Evolutionary conservation across 2,329 filamentous ascomycete genomes (phyloP).

Genomic region (Phaeoacremonium minimum): DNA sequence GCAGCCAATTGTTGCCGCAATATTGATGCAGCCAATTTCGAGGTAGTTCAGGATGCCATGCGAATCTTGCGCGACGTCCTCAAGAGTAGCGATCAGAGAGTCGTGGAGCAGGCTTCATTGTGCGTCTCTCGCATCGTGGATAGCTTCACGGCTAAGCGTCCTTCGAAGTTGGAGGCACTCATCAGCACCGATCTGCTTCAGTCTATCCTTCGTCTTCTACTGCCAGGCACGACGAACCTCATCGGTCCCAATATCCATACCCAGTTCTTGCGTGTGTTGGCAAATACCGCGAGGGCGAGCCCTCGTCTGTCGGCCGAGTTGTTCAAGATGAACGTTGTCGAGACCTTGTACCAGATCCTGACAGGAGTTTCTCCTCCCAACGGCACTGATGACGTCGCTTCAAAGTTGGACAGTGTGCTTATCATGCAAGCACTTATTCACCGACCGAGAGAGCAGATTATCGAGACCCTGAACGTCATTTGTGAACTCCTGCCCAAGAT

Average conservation of each 20-base stretch:
- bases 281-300: conserved; percentile 86
- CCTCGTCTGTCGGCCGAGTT: conserved; percentile 83
- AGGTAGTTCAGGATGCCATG: conserved; percentile 92
- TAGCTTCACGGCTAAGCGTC: conserved; percentile 89
- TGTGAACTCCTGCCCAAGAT: conserved; percentile 86
- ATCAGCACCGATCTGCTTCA: conserved; percentile 83
- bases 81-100: conserved; percentile 88
- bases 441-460: conserved; percentile 89
- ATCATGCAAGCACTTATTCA: conserved; percentile 99
- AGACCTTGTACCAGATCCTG: conserved; percentile 94
- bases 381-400: conserved; percentile 71
- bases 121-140: conserved; percentile 96
- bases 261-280: conserved; percentile 86
- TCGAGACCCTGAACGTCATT: conserved; percentile 95
- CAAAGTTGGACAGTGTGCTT: conserved; percentile 90
- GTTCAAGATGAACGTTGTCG: conserved; percentile 93
- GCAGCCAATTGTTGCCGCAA: conserved; percentile 98
- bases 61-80: conserved; percentile 88
- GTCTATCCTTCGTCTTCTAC: conserved; percentile 78
- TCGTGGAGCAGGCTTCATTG: conserved; percentile 92
- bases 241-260: conserved; percentile 95
- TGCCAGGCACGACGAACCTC: conserved; percentile 92
- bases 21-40: conserved; percentile 89
- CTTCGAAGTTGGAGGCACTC: conserved; percentile 85
- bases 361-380: conserved; percentile 90